Conservation (phyloP, 106 monocot species). For the Agapanthus africanus region DNA sequence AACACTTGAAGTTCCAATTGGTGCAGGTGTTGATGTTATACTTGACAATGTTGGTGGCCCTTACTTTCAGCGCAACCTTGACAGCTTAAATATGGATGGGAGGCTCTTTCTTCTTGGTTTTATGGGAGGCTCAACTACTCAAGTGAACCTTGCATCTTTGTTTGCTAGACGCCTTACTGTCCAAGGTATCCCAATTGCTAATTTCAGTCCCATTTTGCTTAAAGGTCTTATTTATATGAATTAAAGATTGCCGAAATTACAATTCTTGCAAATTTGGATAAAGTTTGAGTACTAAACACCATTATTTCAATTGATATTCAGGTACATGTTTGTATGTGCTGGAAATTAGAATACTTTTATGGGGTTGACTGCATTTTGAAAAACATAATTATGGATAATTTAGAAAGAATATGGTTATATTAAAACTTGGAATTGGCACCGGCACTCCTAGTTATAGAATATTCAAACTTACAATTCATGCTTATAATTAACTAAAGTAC, state of each 20-base stretch:
- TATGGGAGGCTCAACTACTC: slow-evolving; percentile 52
- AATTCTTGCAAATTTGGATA: too few species aligned
- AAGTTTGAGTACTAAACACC: too few species aligned
- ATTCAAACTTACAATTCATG: neutral
- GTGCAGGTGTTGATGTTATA: slow-evolving; percentile 90
- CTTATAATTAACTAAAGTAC: neutral
- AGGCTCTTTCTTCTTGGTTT: slow-evolving; percentile 93
- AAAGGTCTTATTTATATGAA: too few species aligned
- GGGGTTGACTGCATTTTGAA: too few species aligned
- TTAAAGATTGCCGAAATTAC: too few species aligned
- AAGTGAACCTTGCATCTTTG: slow-evolving; percentile 51
- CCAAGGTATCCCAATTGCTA: slow-evolving; percentile 50
- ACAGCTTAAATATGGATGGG: slow-evolving; percentile 68
- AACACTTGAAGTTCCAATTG: neutral
- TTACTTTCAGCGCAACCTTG: slow-evolving; percentile 79
- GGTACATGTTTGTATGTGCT: too few species aligned
- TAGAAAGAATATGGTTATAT: neutral
- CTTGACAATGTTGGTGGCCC: slow-evolving; percentile 77
- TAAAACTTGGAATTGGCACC: neutral
- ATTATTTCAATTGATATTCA: too few species aligned
- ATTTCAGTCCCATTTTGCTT: neutral
- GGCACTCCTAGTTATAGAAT: neutral
- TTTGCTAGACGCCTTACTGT: slow-evolving; percentile 76
- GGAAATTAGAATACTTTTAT: too few species aligned
- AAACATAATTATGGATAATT: too few species aligned